phyloP scores from a whole-genome alignment of 768 basidiomycete genomes.

The Leucocoprinus birnbaumii region DNA sequence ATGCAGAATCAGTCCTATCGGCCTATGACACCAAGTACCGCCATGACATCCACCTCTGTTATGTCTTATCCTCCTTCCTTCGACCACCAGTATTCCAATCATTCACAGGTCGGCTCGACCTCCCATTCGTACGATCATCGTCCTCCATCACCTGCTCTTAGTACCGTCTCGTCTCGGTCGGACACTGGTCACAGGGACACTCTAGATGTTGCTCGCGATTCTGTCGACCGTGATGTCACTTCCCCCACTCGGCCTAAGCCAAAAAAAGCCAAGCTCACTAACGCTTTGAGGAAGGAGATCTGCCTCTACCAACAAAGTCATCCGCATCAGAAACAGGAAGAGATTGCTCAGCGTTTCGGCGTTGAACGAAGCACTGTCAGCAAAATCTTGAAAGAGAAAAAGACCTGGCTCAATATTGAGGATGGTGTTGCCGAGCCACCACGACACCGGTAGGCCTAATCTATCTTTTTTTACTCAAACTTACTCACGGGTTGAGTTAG shows the following conservation, averaged over 20 bases:
- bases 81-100: constrained; percentile 33
- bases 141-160: constrained; percentile 61
- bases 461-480: background rate
- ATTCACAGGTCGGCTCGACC: constrained; percentile 43
- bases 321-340: constrained; percentile 76
- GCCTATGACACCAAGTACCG: constrained; percentile 3
- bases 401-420: constrained; percentile 74
- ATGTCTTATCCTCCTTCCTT: constrained; percentile 44
- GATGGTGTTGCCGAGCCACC: constrained; percentile 53
- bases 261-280: constrained; percentile 50
- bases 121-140: constrained; percentile 40
- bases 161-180: constrained; percentile 55
- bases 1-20: constrained; percentile 12
- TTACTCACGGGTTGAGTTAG: constrained; percentile 30
- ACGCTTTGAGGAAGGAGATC: constrained; percentile 72
- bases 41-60: constrained; percentile 36
- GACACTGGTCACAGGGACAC: constrained; percentile 21
- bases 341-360: constrained; percentile 71
- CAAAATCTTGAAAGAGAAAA: constrained; percentile 85
- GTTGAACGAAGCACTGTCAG: constrained; percentile 93
- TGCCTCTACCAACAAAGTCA: constrained; percentile 63
- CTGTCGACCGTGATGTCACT: constrained; percentile 7
- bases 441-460: constrained; percentile 60
- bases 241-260: constrained; percentile 10
- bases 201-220: constrained; percentile 18